phyloP scores from a whole-genome alignment of 2,329 filamentous ascomycete species.

The Conoideocrella luteorostrata region DNA sequence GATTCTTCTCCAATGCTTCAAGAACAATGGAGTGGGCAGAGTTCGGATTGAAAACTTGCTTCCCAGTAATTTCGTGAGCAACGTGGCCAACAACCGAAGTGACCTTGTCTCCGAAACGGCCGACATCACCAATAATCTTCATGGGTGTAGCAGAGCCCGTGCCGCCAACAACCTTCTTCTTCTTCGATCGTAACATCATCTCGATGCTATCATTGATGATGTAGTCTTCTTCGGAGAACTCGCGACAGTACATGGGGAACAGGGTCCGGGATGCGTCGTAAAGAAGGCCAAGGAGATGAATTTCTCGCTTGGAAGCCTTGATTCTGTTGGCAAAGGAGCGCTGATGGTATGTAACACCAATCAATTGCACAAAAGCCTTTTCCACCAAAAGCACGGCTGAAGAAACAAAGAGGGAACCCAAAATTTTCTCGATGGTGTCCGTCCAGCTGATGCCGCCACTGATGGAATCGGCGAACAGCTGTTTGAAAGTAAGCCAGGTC shows the following conservation, averaged over 20 bases:
- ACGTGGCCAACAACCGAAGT: conserved; percentile 90
- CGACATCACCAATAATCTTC: conserved; percentile 69
- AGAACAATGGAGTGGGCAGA: conserved; percentile 85
- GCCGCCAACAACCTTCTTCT: conserved; percentile 30
- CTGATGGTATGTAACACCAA: conserved; percentile 79
- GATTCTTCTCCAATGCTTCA: conserved; percentile 77
- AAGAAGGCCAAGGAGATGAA: conserved; percentile 73
- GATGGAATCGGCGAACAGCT: conserved; percentile 35
- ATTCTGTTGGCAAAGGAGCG: conserved; percentile 78
- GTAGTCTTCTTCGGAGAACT: conserved; percentile 89
- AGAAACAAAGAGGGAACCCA: conserved; percentile 61
- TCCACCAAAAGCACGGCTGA: conserved; percentile 68
- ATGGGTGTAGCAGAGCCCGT: conserved; percentile 67
- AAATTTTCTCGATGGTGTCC: conserved; percentile 53
- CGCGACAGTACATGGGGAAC: conserved; percentile 86
- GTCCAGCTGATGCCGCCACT: conserved; percentile 43
- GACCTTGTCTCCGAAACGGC: conserved; percentile 84
- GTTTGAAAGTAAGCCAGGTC: conserved; percentile 55
- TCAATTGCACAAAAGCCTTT: conserved; percentile 72
- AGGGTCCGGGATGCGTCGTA: conserved; percentile 85
- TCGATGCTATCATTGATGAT: conserved; percentile 82
- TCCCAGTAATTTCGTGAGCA: conserved; percentile 90
- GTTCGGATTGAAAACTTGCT: conserved; percentile 89
- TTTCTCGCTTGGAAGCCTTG: conserved; percentile 81
- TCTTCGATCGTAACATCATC: conserved; percentile 54